Percentiles rank a stretch among this genome's conserved stretches.
These are phyloP conservation scores for Clonostachys sp. DNA, from an alignment of 2,329 filamentous ascomycete species.

Conservation along the genomic window DNA sequence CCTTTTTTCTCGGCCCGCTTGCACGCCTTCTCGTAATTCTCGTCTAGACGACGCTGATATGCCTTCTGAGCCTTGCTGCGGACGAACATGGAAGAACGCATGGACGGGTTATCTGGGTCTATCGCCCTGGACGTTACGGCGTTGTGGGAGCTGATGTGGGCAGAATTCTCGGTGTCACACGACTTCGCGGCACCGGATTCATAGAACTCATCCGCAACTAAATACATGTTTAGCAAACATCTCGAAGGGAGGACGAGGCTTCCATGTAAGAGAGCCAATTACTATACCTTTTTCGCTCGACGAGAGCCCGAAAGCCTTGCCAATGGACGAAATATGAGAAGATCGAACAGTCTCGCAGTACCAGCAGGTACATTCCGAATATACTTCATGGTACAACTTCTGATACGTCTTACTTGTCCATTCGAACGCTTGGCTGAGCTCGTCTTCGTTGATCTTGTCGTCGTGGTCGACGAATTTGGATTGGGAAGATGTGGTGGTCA, in stretches of 20 bases:
- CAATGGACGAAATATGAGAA: conserved; percentile 41
- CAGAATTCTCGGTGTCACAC: not conserved
- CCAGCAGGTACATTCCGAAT: conserved; percentile 77
- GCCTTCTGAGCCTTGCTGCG: not conserved
- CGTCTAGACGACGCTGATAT: conserved; percentile 34
- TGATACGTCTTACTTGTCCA: conserved; percentile 71
- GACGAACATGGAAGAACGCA: not conserved
- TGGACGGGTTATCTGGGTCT: not conserved
- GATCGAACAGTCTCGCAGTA: conserved; percentile 63
- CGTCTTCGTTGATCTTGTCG: conserved; percentile 72
- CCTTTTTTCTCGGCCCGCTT: conserved; percentile 45
- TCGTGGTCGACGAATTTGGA: conserved; percentile 71
- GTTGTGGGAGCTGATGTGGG: not conserved
- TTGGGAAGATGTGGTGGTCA: not conserved
- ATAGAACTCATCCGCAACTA: not conserved
- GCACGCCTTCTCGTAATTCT: conserved; percentile 50
- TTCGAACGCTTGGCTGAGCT: conserved; percentile 61
- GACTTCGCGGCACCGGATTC: not conserved
- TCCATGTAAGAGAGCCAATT: no score
- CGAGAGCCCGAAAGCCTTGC: conserved; percentile 26
- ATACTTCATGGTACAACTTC: conserved; percentile 58
- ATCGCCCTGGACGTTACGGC: not conserved
- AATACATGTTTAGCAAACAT: not conserved
- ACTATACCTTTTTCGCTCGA: not conserved
- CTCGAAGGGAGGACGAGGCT: no score